phyloP scores from a whole-genome alignment of 2,329 filamentous ascomycete genomes.

The Clonostachys rosea region DNA sequence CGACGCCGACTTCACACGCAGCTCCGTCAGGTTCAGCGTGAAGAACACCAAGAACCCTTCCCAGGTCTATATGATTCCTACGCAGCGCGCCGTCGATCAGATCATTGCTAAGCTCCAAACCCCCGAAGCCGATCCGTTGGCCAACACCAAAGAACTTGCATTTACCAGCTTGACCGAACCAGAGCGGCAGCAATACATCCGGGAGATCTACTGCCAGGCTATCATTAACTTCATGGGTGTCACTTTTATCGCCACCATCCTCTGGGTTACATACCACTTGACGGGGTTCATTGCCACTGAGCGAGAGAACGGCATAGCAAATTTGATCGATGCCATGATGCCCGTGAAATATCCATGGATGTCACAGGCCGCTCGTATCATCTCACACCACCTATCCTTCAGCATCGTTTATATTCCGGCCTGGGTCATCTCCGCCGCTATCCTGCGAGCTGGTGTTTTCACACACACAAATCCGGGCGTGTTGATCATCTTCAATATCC shows the following conservation, averaged over 20 bases:
- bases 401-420: constrained; percentile 74
- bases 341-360: constrained; percentile 70
- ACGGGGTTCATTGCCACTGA: constrained; percentile 83
- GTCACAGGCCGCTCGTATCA: constrained; percentile 70
- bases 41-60: constrained; percentile 65
- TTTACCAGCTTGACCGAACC: constrained; percentile 69
- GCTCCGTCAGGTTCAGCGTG: constrained; percentile 59
- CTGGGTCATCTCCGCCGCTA: constrained; percentile 73
- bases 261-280: constrained; percentile 82
- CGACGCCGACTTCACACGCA: constrained; percentile 59
- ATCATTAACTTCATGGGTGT: constrained; percentile 75
- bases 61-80: constrained; percentile 72
- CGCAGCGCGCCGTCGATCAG: constrained; percentile 74
- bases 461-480: constrained; percentile 57
- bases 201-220: constrained; percentile 62
- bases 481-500: constrained; percentile 68
- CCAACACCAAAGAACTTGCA: constrained; percentile 56
- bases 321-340: constrained; percentile 89
- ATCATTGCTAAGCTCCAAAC: constrained; percentile 58
- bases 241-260: constrained; percentile 72
- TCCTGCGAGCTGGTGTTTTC: constrained; percentile 62
- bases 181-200: constrained; percentile 62
- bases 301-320: constrained; percentile 81
- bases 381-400: constrained; percentile 78
- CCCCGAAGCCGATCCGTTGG: constrained; percentile 24